Percentiles rank a stretch among this genome's conserved stretches.
phyloP scores from a whole-genome alignment of 1,284 basidiomycete genomes.

The Cronartium ribicola region DNA sequence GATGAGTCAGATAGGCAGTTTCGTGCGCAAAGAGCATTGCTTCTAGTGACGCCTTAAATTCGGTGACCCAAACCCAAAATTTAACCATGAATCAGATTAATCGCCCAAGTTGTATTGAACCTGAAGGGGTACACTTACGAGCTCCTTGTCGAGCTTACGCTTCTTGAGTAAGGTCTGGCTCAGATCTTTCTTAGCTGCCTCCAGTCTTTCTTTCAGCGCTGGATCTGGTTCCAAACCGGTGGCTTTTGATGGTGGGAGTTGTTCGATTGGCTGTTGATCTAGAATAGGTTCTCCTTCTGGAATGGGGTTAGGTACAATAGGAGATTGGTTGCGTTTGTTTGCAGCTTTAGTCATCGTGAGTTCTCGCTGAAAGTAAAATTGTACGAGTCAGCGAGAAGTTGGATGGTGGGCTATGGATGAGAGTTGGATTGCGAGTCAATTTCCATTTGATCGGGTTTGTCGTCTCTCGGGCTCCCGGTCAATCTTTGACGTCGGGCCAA shows the following conservation, averaged over 20 bases:
- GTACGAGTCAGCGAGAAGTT: too few species aligned
- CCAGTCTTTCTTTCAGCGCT: constrained; percentile 10
- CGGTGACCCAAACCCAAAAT: not conserved
- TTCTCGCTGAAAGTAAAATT: too few species aligned
- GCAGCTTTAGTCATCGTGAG: too few species aligned
- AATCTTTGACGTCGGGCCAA: too few species aligned
- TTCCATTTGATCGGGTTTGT: too few species aligned
- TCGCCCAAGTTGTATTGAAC: not conserved
- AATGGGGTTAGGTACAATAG: too few species aligned
- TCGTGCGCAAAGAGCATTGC: constrained; percentile 28
- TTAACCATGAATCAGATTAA: not conserved
- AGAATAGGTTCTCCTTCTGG: too few species aligned
- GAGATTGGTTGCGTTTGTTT: too few species aligned
- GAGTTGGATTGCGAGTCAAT: too few species aligned
- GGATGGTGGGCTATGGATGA: too few species aligned
- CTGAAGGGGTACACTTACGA: constrained; percentile 9
- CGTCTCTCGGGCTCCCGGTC: too few species aligned
- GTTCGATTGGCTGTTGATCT: too few species aligned
- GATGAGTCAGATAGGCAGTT: constrained; percentile 39
- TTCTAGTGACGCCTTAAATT: constrained; percentile 26
- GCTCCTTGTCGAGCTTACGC: constrained; percentile 40
- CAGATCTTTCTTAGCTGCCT: constrained; percentile 22
- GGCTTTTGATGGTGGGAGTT: not conserved
- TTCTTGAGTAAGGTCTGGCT: constrained; percentile 29
- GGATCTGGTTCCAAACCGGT: not conserved